These are phyloP conservation scores for Neofusicoccum sp. DNA, from an alignment of 2,329 filamentous ascomycete species.

Conservation along the genomic window DNA sequence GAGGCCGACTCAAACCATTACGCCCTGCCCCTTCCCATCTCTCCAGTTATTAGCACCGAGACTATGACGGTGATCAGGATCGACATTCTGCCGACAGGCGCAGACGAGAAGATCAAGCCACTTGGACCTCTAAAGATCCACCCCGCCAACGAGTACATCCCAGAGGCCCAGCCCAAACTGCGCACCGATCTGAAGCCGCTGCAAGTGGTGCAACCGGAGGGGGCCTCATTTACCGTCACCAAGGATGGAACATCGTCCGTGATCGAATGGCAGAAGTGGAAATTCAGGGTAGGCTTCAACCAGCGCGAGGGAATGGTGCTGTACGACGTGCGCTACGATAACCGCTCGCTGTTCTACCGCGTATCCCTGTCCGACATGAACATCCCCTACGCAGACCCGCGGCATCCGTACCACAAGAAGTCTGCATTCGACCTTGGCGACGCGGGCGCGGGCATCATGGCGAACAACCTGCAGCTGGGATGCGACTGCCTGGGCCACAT, in stretches of 20 bases:
- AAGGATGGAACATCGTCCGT: slow-evolving; percentile 54
- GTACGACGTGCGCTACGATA: slow-evolving; percentile 64
- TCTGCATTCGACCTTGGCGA: slow-evolving; percentile 70
- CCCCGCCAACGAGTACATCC: slow-evolving; percentile 64
- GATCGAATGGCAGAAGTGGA: slow-evolving; percentile 69
- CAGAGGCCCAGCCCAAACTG: slow-evolving; percentile 57
- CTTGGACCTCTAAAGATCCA: slow-evolving; percentile 58
- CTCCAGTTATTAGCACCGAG: slow-evolving; percentile 63
- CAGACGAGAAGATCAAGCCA: slow-evolving; percentile 57
- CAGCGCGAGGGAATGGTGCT: slow-evolving; percentile 67
- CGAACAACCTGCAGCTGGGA: slow-evolving; percentile 67
- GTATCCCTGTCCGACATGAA: slow-evolving; percentile 67
- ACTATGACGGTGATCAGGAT: slow-evolving; percentile 66
- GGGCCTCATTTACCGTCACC: slow-evolving; percentile 58
- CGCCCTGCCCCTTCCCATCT: slow-evolving; percentile 65
- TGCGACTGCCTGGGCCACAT: slow-evolving; percentile 71
- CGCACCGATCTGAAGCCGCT: slow-evolving; percentile 63
- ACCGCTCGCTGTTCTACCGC: slow-evolving; percentile 65
- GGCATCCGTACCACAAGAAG: slow-evolving; percentile 67
- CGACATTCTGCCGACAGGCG: slow-evolving; percentile 66
- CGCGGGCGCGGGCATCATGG: slow-evolving; percentile 63
- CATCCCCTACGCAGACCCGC: slow-evolving; percentile 62
- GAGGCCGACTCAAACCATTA: slow-evolving; percentile 69
- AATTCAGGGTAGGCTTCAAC: slow-evolving; percentile 68
- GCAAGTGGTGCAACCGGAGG: slow-evolving; percentile 64